Base-by-base conservation (phyloP, 169 alveolate species). In the Theileria equi region DNA sequence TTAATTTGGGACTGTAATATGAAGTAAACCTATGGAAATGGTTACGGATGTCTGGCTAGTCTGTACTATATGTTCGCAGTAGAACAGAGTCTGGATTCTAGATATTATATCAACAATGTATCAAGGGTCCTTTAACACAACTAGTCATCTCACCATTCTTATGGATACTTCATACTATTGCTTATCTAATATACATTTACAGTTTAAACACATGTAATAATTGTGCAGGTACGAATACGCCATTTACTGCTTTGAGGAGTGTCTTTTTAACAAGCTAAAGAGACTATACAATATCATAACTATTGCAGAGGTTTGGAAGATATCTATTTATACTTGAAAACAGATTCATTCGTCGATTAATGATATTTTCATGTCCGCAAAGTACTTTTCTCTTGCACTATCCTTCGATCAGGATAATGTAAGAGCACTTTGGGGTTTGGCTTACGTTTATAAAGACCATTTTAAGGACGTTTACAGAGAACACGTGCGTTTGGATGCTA, bases 391-490 rank as follows among this genome's bases (percentile, higher is more conserved):
- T 32, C 38, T 62, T 41, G 81, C 78, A 38, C 50, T 73, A 45
- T 58, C 58, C 61, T 36, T 73, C 38, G 68, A 73, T 41, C 43
- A 47, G 16, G 44, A 49, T 48, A 57, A 55, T 50, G 41, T 62
- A 61, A 47, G 84, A 53, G 84, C 65, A 1, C 52, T 73, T 23
- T 73, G 84, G 84, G 84, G 84, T 23, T 31, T 73, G 6, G 40
- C n/a, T n/a, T n/a, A n/a, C n/a, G n/a, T n/a, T n/a, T n/a, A n/a
- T n/a, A n/a, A n/a, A n/a, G n/a, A n/a, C n/a, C n/a, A n/a, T n/a
- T n/a, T n/a, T n/a, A n/a, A n/a, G n/a, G n/a, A n/a, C n/a, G n/a
- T n/a, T n/a, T n/a, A n/a, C n/a, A n/a, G n/a, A n/a, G n/a, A n/a
- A n/a, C n/a, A n/a, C n/a, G n/a, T n/a, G n/a, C n/a, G n/a, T n/a